Conservation (phyloP, 768 basidiomycete genomes). For the Chalciporus piperatus region DNA sequence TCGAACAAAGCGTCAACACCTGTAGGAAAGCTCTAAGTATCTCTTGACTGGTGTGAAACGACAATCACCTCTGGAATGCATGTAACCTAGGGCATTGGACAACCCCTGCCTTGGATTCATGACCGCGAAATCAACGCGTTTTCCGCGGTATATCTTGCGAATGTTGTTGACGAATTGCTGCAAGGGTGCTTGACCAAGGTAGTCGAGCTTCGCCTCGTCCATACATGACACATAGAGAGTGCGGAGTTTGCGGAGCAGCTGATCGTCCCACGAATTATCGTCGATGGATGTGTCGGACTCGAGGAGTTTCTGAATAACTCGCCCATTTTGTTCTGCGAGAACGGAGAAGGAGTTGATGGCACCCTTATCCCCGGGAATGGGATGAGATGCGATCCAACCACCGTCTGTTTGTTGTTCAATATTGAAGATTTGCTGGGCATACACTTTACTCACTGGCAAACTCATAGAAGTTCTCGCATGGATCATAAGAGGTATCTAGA, state of each 20-base stretch:
- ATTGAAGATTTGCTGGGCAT: not conserved
- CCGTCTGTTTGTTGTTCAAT: slow-evolving; percentile 51
- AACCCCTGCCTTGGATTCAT: slow-evolving; percentile 50
- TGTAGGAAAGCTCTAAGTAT: slow-evolving; percentile 28
- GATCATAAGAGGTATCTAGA: slow-evolving; percentile 80
- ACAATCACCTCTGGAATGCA: slow-evolving; percentile 77
- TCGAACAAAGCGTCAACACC: slow-evolving; percentile 76
- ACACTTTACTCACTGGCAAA: slow-evolving; percentile 72
- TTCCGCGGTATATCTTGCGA: slow-evolving; percentile 55
- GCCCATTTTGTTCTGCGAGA: slow-evolving; percentile 72
- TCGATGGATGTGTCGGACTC: slow-evolving; percentile 42
- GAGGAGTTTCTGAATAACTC: slow-evolving; percentile 70
- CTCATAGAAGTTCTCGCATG: slow-evolving; percentile 94
- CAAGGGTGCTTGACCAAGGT: slow-evolving; percentile 69
- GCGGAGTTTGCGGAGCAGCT: slow-evolving; percentile 62
- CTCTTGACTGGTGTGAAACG: not conserved
- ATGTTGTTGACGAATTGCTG: slow-evolving; percentile 63
- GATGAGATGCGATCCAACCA: slow-evolving; percentile 82
- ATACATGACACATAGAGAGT: slow-evolving; percentile 79
- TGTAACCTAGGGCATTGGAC: slow-evolving; percentile 79
- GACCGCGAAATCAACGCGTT: slow-evolving; percentile 39
- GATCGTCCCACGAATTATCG: slow-evolving; percentile 46
- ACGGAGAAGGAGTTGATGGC: slow-evolving; percentile 69
- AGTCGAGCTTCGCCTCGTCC: slow-evolving; percentile 73
- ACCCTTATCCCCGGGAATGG: slow-evolving; percentile 84